Conservation (phyloP, 495 filamentous ascomycete genomes). For the Aspergillus funiculosus region DNA sequence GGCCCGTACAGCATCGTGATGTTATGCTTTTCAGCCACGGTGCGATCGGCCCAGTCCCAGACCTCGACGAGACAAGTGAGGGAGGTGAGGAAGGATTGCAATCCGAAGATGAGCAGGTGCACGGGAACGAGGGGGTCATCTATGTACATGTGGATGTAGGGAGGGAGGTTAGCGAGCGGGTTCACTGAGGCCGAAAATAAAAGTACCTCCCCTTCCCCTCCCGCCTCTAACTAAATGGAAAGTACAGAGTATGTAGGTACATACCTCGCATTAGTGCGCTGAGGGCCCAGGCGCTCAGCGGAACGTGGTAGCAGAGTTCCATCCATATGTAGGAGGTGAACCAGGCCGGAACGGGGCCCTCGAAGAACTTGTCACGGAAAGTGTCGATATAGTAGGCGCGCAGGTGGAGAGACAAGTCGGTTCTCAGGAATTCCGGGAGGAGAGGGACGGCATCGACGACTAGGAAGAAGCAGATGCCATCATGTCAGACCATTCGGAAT, state of each 20-base stretch:
- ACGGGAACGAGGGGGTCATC: conserved; percentile 57
- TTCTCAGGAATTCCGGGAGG: conserved; percentile 53
- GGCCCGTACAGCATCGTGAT: conserved; percentile 61
- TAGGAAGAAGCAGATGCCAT: conserved; percentile 29
- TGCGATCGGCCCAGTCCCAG: conserved; percentile 52
- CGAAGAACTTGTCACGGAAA: conserved; percentile 74
- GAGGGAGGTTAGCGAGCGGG: too few relatives aligned
- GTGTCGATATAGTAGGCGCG: conserved; percentile 59
- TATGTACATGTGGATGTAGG: too few relatives aligned
- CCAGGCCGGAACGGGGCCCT: conserved; percentile 56
- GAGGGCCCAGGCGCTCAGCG: conserved; percentile 61
- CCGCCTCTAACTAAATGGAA: too few relatives aligned
- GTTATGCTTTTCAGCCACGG: conserved; percentile 49
- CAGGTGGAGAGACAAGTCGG: conserved; percentile 43
- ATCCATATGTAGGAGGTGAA: conserved; percentile 63
- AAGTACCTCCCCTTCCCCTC: too few relatives aligned
- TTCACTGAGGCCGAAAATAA: too few relatives aligned
- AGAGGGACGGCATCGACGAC: conserved; percentile 62
- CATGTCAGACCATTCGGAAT: conserved; percentile 5
- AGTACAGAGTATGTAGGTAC: conserved; percentile 9
- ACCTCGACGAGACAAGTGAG: conserved; percentile 60
- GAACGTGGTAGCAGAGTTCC: conserved; percentile 64
- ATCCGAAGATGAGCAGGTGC: conserved; percentile 61
- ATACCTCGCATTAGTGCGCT: conserved; percentile 47
- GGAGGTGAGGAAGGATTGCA: conserved; percentile 68